These are phyloP conservation scores for Fraxinus angustifolia DNA, from an alignment of 305 asterid genomes.

Conservation along the genomic window DNA sequence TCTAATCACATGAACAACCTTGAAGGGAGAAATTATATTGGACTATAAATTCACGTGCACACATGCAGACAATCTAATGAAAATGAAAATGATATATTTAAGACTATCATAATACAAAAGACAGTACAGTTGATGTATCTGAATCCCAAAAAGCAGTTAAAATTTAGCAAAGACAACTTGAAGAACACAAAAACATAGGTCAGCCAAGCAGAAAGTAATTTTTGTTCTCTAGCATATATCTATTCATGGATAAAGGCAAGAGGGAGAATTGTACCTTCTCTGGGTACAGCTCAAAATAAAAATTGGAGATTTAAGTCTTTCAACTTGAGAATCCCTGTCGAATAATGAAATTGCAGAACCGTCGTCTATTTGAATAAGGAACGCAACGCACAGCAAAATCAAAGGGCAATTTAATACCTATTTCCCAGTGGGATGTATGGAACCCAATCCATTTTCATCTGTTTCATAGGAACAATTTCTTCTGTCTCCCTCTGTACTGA, in stretches of 20 bases:
- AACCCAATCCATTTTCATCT: constrained; percentile 96
- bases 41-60: background rate
- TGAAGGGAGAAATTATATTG: background rate
- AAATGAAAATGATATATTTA: background rate
- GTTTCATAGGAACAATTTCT: constrained; percentile 87
- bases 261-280: constrained; percentile 53
- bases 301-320: constrained; percentile 67
- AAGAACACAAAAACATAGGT: background rate
- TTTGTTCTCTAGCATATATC: background rate
- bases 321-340: constrained; percentile 67
- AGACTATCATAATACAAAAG: background rate
- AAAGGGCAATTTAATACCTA: constrained; percentile 35
- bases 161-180: background rate
- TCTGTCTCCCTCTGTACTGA: constrained; percentile 88
- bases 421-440: constrained; percentile 79
- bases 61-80: background rate
- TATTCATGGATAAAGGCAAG: constrained; percentile 1
- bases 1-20: background rate
- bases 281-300: constrained; percentile 67
- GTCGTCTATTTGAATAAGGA: constrained; percentile 3
- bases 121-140: background rate
- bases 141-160: background rate
- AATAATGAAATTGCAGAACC: constrained; percentile 14
- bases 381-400: constrained; percentile 12
- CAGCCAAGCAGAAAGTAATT: background rate